These are phyloP conservation scores for Trichoderma hamatum DNA, from an alignment of 2,329 filamentous ascomycete species.

Conservation along the genomic window DNA sequence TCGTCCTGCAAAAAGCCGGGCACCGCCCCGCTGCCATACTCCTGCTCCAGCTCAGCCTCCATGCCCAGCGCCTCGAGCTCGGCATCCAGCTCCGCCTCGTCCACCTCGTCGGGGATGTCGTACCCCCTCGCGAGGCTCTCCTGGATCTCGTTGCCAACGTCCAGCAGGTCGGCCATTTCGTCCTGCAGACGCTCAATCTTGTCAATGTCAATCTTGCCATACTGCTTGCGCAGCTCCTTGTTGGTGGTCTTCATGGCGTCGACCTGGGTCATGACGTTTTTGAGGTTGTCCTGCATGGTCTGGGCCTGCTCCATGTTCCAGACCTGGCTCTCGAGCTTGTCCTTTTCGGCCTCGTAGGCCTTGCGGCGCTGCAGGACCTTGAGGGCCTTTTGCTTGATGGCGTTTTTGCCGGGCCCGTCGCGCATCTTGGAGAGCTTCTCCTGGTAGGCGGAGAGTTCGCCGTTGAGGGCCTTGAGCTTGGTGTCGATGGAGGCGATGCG, in stretches of 20 bases:
- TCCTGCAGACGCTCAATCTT: conserved; percentile 98
- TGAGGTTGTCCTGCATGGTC: conserved; percentile 98
- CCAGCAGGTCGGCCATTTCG: conserved; percentile 98
- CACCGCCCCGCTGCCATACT: conserved; percentile 61
- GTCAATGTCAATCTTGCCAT: conserved; percentile 95
- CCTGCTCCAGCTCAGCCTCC: conserved; percentile 84
- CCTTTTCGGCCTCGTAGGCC: conserved; percentile 90
- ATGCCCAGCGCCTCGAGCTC: conserved; percentile 93
- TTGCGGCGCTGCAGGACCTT: conserved; percentile 93
- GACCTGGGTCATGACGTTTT: conserved; percentile 97
- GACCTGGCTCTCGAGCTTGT: conserved; percentile 89
- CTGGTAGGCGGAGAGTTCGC: conserved; percentile 87
- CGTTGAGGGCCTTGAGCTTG: conserved; percentile 89
- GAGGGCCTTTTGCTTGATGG: conserved; percentile 90
- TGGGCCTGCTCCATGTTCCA: conserved; percentile 99
- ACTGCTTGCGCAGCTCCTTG: conserved; percentile 89
- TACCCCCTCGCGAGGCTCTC: conserved; percentile 90
- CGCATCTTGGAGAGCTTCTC: conserved; percentile 88
- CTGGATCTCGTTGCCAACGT: conserved; percentile 97
- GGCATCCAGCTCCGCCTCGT: conserved; percentile 93
- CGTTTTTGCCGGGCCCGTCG: conserved; percentile 89
- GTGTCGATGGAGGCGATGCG: conserved; percentile 88
- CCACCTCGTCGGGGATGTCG: conserved; percentile 94
- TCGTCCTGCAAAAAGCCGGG: conserved; percentile 92
- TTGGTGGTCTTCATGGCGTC: conserved; percentile 97